Evolutionary conservation across 2,329 filamentous ascomycete genomes (phyloP), one percentile per base, ranked within the genome.

Genomic region (Diaporthe velutina): DNA sequence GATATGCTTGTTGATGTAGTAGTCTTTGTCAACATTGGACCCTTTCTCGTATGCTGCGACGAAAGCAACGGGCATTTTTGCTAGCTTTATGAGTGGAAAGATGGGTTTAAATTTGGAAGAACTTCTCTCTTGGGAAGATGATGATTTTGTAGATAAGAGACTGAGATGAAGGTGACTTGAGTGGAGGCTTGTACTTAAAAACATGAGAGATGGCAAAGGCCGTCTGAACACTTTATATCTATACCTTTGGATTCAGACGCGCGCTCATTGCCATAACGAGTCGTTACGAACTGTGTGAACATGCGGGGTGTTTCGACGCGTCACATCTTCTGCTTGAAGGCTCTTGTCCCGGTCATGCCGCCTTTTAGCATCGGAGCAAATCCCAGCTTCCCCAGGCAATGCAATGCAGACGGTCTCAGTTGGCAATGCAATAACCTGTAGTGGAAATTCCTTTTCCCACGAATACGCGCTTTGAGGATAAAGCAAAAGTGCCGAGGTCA

Each of bases 281-380:
- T 54, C 64, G 64, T 38, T 28, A 22, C n/a, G 35, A 54, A 54
- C 45, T 40, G 35, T 35, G n/a, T 68, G 48, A 54, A 54, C 48
- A 54, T 40, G 64, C 64, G 64, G 64, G 48, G 45, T 68, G 45
- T 68, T 68, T 54, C 64, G 64, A 68, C 17, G 64, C 48, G 64
- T 68, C 33, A 68, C 64, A 68, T 30, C 30, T 64, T 28, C 54
- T 68, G 30, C 48, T 38, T 52, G 64, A 54, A 40, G 64, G 19
- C 64, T 54, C 64, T 40, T 54, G 64, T 68, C 64, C 64, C 64
- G 64, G 48, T 68, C 64, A 68, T 68, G 64, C 64, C 64, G 64
- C 64, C 33, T 25, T 54, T 40, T 54, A 38, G 45, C 48, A 38
- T 68, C 48, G 64, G 64, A 52, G 48, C 30, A 54, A 54, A 54